Conservation (phyloP, 1,284 basidiomycete genomes). For the Crucibulum cyathiforme region DNA sequence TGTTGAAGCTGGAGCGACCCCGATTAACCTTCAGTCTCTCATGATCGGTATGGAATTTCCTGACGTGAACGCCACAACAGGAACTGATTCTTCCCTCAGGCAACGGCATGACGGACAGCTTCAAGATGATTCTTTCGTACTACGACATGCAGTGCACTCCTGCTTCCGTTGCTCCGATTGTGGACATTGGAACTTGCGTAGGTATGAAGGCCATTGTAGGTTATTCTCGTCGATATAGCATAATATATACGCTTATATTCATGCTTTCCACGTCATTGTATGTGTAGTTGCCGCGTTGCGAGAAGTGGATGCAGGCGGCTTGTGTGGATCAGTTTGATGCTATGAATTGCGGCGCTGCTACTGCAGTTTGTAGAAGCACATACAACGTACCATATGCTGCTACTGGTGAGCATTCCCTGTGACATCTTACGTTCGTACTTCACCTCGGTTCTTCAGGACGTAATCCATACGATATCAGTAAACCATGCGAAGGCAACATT, state of each 20-base stretch:
- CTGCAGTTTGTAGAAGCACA: constrained; percentile 50
- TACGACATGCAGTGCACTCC: constrained; percentile 57
- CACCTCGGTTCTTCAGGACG: constrained; percentile 28
- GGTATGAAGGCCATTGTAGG: constrained; percentile 16
- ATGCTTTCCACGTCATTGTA: constrained; percentile 27
- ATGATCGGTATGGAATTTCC: constrained; percentile 73
- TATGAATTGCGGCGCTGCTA: constrained; percentile 58
- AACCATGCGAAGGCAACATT: constrained; percentile 55
- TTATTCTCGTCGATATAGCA: constrained; percentile 2
- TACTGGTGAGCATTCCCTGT: constrained; percentile 36
- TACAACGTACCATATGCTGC: constrained; percentile 36
- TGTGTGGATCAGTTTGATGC: constrained; percentile 57
- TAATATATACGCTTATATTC: background rate
- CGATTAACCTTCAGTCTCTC: constrained; percentile 80
- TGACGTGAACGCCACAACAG: constrained; percentile 29
- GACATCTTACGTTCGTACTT: background rate
- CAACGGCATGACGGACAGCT: constrained; percentile 59
- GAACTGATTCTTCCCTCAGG: constrained; percentile 41
- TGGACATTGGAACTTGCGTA: constrained; percentile 29
- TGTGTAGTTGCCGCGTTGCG: constrained; percentile 52
- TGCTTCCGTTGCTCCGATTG: constrained; percentile 43
- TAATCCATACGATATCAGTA: constrained; percentile 71
- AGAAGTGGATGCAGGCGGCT: constrained; percentile 50
- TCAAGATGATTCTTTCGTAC: constrained; percentile 47
- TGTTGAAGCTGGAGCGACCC: constrained; percentile 63